Base-by-base conservation (phyloP, 2,329 filamentous ascomycete genomes). In the Pleurostoma richardsiae region DNA sequence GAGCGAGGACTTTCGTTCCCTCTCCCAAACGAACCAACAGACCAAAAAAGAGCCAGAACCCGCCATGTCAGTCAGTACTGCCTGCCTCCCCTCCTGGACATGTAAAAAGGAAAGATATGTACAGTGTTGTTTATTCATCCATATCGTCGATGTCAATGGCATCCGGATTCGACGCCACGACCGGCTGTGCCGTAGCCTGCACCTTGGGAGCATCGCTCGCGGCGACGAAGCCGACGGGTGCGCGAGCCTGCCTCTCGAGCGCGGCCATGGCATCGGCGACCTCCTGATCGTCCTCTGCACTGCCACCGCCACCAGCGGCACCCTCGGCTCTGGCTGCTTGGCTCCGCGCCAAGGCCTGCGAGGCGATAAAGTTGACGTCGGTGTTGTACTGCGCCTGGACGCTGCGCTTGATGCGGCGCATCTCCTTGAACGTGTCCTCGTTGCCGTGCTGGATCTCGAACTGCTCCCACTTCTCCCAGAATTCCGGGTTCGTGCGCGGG, bases 401-500 rank as follows among this genome's bases (percentile, higher is more conserved):
- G 67, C 90, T 96, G 63, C 94, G 79, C 77, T 97, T 99, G 74
- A 99, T 90, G 30, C 94, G 85, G 52, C 97, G 76, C 94, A 99
- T 99, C 65, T 99, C 94, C 73, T 96, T 96, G 77, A 95, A 99
- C 0, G 95, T 99, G 65, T 99, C 94, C 66, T 99, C 95, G 69
- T 99, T 99, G 54, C 94, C 94, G 62, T 99, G 94, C 64, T 95
- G 88, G 27, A 97, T 90, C 68, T 99, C 95, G 66, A 99, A 99
- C 46, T 84, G 79, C 67, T 99, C 94, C 94, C 94, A 99, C 65
- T 92, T 95, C 57, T 84, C 79, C 95, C 95, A 99, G 70, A 97
- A 99, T 11, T 80, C 83, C 6, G 88, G 85, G 56, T 89, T 90
- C 10, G 90, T 95, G 45, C 95, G 79, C 6, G 94, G 94, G 65